A percentile compares a stretch with the other conserved stretches of the same genome.
Conservation (phyloP, 2,329 filamentous ascomycete species). For the Sclerotiophoma versabilis region DNA sequence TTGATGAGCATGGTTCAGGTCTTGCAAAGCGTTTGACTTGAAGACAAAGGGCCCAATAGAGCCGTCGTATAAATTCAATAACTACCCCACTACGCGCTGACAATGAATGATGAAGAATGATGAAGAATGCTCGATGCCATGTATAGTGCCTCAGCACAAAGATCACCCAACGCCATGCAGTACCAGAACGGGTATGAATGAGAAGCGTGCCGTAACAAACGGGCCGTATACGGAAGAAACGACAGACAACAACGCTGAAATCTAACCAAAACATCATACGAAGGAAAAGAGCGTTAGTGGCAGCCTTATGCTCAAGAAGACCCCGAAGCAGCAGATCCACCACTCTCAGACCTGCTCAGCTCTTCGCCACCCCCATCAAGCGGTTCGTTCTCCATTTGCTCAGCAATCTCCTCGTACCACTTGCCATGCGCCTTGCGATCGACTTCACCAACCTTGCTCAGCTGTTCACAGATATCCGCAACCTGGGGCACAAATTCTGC, state of each 20-base stretch:
- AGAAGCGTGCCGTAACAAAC: not conserved
- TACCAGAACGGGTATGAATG: conserved; percentile 7
- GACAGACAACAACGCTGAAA: no score
- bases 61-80: not conserved
- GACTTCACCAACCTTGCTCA: conserved; percentile 69
- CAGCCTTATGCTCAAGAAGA: conserved; percentile 1
- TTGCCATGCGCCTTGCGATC: conserved; percentile 71
- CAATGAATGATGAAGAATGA: not conserved
- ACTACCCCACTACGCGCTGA: not conserved
- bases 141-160: not conserved
- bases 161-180: conserved; percentile 1
- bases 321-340: conserved; percentile 29
- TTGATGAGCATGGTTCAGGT: no score
- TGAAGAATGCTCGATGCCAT: not conserved
- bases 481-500: conserved; percentile 77
- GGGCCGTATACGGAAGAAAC: not conserved
- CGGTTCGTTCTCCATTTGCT: conserved; percentile 56
- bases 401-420: conserved; percentile 74
- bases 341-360: conserved; percentile 33
- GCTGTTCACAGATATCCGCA: conserved; percentile 71
- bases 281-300: no score
- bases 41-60: not conserved
- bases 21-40: no score
- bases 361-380: conserved; percentile 45
- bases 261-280: no score